These are phyloP conservation scores for Russula griseocarnosa DNA, from an alignment of 768 basidiomycete genomes.

Conservation along the genomic window DNA sequence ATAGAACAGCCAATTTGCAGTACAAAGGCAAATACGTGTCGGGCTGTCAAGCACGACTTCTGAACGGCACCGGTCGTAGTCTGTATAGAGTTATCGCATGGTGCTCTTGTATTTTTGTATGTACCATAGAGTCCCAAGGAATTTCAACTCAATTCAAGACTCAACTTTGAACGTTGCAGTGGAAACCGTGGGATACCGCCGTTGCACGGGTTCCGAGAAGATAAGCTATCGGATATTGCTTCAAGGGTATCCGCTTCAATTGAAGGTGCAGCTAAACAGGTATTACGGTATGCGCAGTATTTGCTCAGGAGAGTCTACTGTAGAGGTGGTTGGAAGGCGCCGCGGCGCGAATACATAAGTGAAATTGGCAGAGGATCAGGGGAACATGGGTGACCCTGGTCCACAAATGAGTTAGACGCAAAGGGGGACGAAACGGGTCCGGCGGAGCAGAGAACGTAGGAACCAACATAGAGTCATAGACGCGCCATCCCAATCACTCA, in stretches of 20 bases:
- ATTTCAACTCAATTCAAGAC: background rate
- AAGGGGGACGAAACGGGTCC: too few relatives aligned
- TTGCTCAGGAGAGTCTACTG: background rate
- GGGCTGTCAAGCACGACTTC: background rate
- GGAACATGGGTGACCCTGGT: background rate
- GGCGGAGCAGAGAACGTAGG: background rate
- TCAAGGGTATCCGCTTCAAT: background rate
- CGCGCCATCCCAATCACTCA: background rate
- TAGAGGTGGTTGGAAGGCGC: background rate
- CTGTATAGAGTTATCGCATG: background rate
- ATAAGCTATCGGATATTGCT: background rate
- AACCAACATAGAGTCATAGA: background rate
- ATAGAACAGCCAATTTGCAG: background rate
- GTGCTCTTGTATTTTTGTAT: background rate
- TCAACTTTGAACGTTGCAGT: conserved; percentile 5
- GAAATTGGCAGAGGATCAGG: background rate
- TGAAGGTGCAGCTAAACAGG: background rate
- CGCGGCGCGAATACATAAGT: background rate
- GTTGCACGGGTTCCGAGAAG: background rate
- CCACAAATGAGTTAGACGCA: background rate
- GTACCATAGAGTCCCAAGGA: too few relatives aligned
- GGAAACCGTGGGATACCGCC: conserved; percentile 7
- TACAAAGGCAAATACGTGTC: too few relatives aligned
- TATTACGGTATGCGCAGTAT: background rate
- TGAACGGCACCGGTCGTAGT: background rate